phyloP scores from a whole-genome alignment of 2,329 filamentous ascomycete genomes.

The Dactylellina haptotyla region DNA sequence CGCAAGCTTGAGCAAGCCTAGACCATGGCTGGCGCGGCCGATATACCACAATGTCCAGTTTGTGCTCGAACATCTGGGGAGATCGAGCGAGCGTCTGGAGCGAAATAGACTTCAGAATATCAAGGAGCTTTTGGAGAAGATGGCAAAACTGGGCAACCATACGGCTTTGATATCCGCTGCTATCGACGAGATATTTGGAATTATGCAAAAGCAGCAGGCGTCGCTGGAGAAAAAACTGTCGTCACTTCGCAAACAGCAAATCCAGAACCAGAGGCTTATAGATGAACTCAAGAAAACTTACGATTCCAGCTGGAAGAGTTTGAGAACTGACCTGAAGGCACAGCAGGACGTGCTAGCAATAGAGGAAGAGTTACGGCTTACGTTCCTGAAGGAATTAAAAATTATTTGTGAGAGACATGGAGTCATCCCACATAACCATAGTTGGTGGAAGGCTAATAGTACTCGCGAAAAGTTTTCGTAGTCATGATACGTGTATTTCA shows the following conservation, averaged over 20 bases:
- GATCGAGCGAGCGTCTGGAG: not conserved
- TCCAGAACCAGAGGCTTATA: conserved; percentile 21
- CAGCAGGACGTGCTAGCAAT: conserved; percentile 43
- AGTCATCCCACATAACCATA: not conserved
- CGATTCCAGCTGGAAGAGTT: conserved; percentile 35
- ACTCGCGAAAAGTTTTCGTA: not conserved
- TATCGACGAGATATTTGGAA: conserved; percentile 28
- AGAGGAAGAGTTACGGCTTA: conserved; percentile 29
- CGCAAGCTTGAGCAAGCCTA: not conserved
- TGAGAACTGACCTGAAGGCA: conserved; percentile 32
- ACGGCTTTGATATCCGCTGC: conserved; percentile 20
- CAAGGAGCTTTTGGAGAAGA: conserved; percentile 25
- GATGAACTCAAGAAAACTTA: conserved; percentile 29
- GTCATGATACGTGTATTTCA: too few relatives aligned
- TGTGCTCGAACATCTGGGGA: conserved; percentile 12
- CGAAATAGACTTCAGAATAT: conserved; percentile 2
- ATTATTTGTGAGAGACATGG: conserved; percentile 8
- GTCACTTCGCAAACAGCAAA: conserved; percentile 12
- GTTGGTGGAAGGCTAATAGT: conserved; percentile 28
- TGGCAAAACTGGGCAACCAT: conserved; percentile 46
- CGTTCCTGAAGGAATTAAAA: conserved; percentile 39
- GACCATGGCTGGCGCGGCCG: not conserved
- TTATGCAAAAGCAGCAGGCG: conserved; percentile 27
- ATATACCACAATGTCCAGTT: conserved; percentile 41
- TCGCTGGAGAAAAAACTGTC: conserved; percentile 19